A percentile compares a stretch with the other conserved stretches of the same genome.
These are phyloP conservation scores for Aspergillus biplanus DNA, from an alignment of 495 filamentous ascomycete genomes.

Conservation along the genomic window DNA sequence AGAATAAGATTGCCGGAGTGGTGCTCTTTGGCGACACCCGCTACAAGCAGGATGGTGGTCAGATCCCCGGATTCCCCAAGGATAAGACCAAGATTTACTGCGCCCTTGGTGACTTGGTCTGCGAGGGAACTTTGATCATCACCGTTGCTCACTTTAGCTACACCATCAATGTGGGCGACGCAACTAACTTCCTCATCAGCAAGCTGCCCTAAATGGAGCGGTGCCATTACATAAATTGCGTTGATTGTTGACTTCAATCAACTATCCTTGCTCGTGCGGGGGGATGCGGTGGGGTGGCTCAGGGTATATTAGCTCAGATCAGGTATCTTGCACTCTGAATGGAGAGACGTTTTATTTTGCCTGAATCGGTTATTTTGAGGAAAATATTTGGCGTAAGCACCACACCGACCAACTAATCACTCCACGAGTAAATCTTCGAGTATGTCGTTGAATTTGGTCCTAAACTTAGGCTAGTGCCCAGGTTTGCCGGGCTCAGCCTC, in stretches of 20 bases:
- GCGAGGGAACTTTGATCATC: constrained; percentile 53
- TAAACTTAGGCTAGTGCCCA: neutral
- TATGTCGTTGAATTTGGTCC: neutral
- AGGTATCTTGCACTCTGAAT: neutral
- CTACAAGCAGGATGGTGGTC: constrained; percentile 51
- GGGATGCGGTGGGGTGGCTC: neutral
- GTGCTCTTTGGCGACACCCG: constrained; percentile 61
- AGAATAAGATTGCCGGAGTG: constrained; percentile 52
- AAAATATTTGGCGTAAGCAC: neutral
- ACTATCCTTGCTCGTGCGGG: neutral
- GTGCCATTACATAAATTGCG: neutral
- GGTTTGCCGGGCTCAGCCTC: neutral
- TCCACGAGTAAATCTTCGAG: neutral
- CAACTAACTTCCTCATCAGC: constrained; percentile 24
- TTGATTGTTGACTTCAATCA: neutral
- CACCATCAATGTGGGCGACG: constrained; percentile 26
- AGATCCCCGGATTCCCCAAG: constrained; percentile 50
- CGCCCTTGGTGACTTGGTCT: constrained; percentile 54
- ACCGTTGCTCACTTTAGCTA: constrained; percentile 51
- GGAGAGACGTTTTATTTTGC: neutral
- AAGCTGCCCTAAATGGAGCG: neutral
- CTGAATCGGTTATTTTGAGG: neutral
- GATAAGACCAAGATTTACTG: constrained; percentile 54
- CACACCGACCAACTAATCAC: neutral
- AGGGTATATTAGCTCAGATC: neutral